These are phyloP conservation scores for Zygotorulaspora danielsina DNA, from an alignment of 805 yeast species.

Conservation along the genomic window DNA sequence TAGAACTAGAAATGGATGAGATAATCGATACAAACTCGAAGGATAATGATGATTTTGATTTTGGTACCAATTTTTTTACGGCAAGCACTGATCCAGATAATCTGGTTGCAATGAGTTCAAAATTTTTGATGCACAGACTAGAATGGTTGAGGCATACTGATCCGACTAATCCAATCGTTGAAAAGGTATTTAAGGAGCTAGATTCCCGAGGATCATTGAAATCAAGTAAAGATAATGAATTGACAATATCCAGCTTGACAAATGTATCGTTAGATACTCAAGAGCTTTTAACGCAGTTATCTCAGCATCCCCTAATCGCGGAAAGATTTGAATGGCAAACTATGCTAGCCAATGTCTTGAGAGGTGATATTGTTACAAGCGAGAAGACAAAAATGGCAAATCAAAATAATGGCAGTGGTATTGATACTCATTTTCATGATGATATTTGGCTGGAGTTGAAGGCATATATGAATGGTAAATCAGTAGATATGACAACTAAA, in stretches of 20 bases:
- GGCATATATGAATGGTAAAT: slow-evolving; percentile 75
- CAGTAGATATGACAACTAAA: slow-evolving; percentile 72
- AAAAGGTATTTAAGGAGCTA: slow-evolving; percentile 15
- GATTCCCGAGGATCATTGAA: slow-evolving; percentile 3
- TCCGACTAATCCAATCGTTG: slow-evolving; percentile 29
- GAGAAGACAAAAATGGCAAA: slow-evolving; percentile 76
- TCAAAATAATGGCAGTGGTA: slow-evolving; percentile 34
- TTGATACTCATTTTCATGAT: slow-evolving; percentile 27
- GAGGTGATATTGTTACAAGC: slow-evolving; percentile 89
- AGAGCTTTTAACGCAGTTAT: slow-evolving; percentile 17
- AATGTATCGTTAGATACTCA: slow-evolving; percentile 20
- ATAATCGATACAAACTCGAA: slow-evolving; percentile 18
- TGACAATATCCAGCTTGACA: slow-evolving; percentile 13
- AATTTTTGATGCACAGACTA: slow-evolving; percentile 24
- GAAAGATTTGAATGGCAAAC: slow-evolving; percentile 96
- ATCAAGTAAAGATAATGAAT: slow-evolving; percentile 14
- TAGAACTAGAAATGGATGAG: slow-evolving; percentile 23
- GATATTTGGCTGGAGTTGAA: slow-evolving; percentile 83
- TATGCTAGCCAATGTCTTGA: slow-evolving; percentile 82
- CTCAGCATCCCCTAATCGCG: slow-evolving; percentile 41
- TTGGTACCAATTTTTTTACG: slow-evolving; percentile 25
- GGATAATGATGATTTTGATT: slow-evolving; percentile 34
- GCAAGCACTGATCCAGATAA: slow-evolving; percentile 22
- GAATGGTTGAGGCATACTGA: slow-evolving; percentile 43
- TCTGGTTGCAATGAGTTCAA: slow-evolving; percentile 27